Percentiles rank a stretch among this genome's conserved stretches.
phyloP scores from a whole-genome alignment of 805 yeast species.

The Myxozyma melibiosi region DNA sequence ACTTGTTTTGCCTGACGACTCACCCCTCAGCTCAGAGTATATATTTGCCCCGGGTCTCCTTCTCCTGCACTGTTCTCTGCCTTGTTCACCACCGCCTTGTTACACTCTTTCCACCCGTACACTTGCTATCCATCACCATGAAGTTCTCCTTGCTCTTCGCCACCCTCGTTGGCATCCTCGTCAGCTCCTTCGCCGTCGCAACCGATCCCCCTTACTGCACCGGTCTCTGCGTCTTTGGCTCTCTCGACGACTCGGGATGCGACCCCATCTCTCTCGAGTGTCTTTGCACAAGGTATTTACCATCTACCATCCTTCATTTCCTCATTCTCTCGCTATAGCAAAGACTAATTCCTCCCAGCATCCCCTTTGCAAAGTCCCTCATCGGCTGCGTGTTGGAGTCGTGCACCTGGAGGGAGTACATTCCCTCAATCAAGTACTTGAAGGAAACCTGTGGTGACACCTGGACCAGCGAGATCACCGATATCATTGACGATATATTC shows the following conservation, averaged over 20 bases:
- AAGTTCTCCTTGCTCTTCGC: too few species aligned
- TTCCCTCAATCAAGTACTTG: background rate
- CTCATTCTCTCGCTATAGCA: background rate
- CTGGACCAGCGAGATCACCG: background rate
- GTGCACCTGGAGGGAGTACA: conserved; percentile 1
- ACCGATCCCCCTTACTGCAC: conserved; percentile 12
- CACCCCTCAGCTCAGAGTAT: background rate
- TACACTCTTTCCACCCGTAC: too few species aligned
- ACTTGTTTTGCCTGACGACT: too few species aligned
- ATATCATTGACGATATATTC: too few species aligned
- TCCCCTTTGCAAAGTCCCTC: conserved; percentile 4
- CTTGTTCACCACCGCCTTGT: background rate
- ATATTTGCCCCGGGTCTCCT: too few species aligned
- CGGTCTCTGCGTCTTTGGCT: conserved; percentile 14
- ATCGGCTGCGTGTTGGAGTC: conserved; percentile 1
- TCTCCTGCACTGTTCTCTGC: background rate
- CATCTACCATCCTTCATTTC: background rate
- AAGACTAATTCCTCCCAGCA: background rate
- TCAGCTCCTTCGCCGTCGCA: background rate
- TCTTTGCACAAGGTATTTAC: conserved; percentile 13
- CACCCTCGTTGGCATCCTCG: too few species aligned
- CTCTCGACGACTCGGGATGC: conserved; percentile 4
- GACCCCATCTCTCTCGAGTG: conserved; percentile 13
- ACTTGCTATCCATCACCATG: too few species aligned
- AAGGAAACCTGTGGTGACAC: background rate